Evolutionary conservation across 2,329 filamentous ascomycete species (phyloP).

Genomic region (Paraphaeosphaeria sporulosa): DNA sequence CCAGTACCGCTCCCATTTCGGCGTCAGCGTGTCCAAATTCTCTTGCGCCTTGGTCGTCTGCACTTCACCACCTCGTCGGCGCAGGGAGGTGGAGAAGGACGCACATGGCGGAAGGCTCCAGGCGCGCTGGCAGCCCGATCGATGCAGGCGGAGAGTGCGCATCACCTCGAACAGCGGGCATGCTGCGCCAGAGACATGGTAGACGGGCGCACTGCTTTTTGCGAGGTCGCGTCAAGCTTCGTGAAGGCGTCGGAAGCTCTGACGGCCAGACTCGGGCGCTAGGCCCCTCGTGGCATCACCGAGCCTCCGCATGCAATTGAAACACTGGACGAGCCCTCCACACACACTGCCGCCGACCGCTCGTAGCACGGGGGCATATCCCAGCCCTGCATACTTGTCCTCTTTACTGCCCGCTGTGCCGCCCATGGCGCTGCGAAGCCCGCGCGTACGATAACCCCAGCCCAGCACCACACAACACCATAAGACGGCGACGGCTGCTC

Average conservation of each 20-base stretch:
- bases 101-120: slow-evolving; percentile 19
- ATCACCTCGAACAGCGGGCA: slow-evolving; percentile 35
- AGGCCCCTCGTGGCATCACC: slow-evolving; percentile 30
- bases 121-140: slow-evolving; percentile 34
- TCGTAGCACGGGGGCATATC: slow-evolving; percentile 20
- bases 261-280: slow-evolving; percentile 19
- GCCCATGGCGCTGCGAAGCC: slow-evolving; percentile 36
- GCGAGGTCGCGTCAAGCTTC: slow-evolving; percentile 16
- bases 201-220: slow-evolving; percentile 10
- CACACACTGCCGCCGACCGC: slow-evolving; percentile 17
- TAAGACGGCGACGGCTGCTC: slow-evolving; percentile 50
- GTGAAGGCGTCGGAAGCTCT: slow-evolving; percentile 21
- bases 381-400: slow-evolving; percentile 1
- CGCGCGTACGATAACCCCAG: slow-evolving; percentile 16
- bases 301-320: slow-evolving; percentile 22
- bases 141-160: slow-evolving; percentile 35
- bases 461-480: slow-evolving; percentile 2
- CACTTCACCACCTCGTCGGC: neutral
- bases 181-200: slow-evolving; percentile 16
- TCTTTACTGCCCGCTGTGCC: slow-evolving; percentile 3
- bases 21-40: slow-evolving; percentile 26
- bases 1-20: slow-evolving; percentile 65
- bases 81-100: slow-evolving; percentile 18
- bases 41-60: slow-evolving; percentile 9
- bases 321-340: slow-evolving; percentile 17